Evolutionary conservation across 2,329 filamentous ascomycete species (phyloP).

Genomic region (Zarea fungicola): DNA sequence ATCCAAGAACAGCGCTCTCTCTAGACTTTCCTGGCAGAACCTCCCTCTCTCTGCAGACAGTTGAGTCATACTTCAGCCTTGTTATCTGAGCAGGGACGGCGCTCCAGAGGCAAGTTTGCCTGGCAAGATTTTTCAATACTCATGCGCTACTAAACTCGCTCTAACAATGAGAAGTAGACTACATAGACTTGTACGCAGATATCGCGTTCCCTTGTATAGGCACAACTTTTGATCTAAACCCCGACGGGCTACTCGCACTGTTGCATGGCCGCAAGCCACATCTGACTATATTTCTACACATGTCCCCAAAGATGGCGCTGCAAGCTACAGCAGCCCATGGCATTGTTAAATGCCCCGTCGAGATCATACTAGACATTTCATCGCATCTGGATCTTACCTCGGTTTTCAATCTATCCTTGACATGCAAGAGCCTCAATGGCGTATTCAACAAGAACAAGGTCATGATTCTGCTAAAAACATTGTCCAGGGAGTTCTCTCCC

Average conservation of each 20-base stretch:
- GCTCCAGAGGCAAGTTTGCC: not conserved
- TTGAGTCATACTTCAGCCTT: slow-evolving; percentile 6
- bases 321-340: not conserved
- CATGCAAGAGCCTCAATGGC: slow-evolving; percentile 32
- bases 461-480: slow-evolving; percentile 37
- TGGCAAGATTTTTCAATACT: not conserved
- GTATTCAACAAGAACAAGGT: slow-evolving; percentile 38
- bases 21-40: not conserved
- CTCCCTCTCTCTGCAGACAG: not conserved
- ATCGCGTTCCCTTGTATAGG: not conserved
- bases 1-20: no score
- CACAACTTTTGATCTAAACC: no score
- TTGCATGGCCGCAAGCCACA: no score
- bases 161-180: not conserved
- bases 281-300: not conserved
- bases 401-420: slow-evolving; percentile 33
- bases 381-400: slow-evolving; percentile 37
- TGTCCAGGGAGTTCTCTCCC: slow-evolving; percentile 38
- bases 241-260: no score
- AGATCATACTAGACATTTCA: slow-evolving; percentile 45
- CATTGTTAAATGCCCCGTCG: slow-evolving; percentile 35
- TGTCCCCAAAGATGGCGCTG: not conserved
- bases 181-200: not conserved
- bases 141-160: not conserved
- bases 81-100: not conserved